A percentile compares a stretch with the other conserved stretches of the same genome.
Conservation (phyloP, 2,329 filamentous ascomycete species). For the Monosporascus cannonballus region DNA sequence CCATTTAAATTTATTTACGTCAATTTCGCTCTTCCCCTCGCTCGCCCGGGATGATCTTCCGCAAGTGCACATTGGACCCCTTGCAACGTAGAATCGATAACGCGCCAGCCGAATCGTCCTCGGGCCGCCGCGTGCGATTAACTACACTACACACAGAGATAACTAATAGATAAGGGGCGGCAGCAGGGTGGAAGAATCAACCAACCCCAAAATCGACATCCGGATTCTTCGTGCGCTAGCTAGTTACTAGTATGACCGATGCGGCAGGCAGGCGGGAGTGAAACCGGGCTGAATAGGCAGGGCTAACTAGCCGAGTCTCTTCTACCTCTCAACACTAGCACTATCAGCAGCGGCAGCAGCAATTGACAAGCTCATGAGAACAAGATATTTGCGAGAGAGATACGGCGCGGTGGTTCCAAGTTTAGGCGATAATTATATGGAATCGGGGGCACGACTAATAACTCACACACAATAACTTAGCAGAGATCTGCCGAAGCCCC, state of each 20-base stretch:
- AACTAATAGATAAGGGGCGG: not conserved
- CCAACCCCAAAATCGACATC: not conserved
- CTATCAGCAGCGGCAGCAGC: no score
- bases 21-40: no score
- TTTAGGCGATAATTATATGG: no score
- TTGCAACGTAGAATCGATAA: not conserved
- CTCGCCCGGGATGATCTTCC: not conserved
- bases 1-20: no score
- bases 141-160: not conserved
- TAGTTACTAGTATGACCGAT: not conserved
- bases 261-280: not conserved
- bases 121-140: not conserved
- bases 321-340: not conserved
- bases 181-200: not conserved
- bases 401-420: no score
- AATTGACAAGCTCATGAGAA: no score
- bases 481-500: no score
- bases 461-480: no score
- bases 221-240: not conserved
- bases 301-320: not conserved
- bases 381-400: no score
- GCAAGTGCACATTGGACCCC: not conserved
- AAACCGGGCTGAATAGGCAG: not conserved
- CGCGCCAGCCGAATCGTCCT: not conserved
- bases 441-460: no score